phyloP scores from a whole-genome alignment of 345 rosid species.

The Chamaenerion angustifolium region DNA sequence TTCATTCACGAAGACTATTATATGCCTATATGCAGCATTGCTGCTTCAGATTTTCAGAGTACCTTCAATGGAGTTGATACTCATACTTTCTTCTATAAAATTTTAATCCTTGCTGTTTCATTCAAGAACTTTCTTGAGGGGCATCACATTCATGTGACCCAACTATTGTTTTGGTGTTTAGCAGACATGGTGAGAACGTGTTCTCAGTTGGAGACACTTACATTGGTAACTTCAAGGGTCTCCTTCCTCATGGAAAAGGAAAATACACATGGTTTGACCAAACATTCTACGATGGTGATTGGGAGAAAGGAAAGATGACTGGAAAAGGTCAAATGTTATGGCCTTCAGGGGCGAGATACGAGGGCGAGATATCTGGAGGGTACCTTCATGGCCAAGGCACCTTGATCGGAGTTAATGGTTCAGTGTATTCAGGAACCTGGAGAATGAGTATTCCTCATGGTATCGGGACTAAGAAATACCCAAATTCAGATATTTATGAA shows the following conservation, averaged over 20 bases:
- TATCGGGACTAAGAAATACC: slow-evolving; percentile 58
- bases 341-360: slow-evolving; percentile 64
- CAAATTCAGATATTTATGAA: slow-evolving; percentile 58
- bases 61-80: too few species aligned
- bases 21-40: too few species aligned
- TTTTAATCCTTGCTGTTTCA: too few species aligned
- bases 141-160: too few species aligned
- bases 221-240: slow-evolving; percentile 45
- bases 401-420: slow-evolving; percentile 40
- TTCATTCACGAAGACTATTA: too few species aligned
- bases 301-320: slow-evolving; percentile 74
- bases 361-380: slow-evolving; percentile 82
- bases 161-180: slow-evolving; percentile 1
- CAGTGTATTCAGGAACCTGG: slow-evolving; percentile 64
- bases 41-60: too few species aligned
- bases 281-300: slow-evolving; percentile 65
- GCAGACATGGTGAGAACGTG: slow-evolving; percentile 28
- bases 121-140: too few species aligned
- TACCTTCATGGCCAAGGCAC: slow-evolving; percentile 78
- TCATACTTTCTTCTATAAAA: too few species aligned
- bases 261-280: slow-evolving; percentile 62
- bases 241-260: slow-evolving; percentile 66
- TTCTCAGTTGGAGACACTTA: slow-evolving; percentile 64
- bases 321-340: slow-evolving; percentile 67
- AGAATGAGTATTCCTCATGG: slow-evolving; percentile 82